Evolutionary conservation across 2,329 filamentous ascomycete genomes (phyloP).

Genomic region (Fusarium sp.): DNA sequence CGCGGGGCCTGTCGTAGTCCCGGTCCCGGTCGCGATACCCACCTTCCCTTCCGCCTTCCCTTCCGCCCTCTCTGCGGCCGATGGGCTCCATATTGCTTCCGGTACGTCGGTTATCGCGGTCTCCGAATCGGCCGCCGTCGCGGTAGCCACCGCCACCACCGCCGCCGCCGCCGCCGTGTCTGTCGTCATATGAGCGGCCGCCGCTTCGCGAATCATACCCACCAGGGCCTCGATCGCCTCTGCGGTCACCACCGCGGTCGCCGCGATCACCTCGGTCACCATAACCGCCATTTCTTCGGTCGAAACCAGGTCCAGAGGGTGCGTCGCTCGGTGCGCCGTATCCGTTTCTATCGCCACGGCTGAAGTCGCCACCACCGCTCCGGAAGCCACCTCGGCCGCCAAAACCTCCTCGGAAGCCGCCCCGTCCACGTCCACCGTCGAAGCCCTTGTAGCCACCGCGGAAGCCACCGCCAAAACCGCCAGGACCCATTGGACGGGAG

Average conservation of each 20-base stretch:
- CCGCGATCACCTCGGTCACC: slow-evolving; percentile 56
- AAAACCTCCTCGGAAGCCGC: slow-evolving; percentile 63
- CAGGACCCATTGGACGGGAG: slow-evolving; percentile 75
- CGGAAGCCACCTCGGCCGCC: slow-evolving; percentile 69
- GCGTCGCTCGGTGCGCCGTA: slow-evolving; percentile 67
- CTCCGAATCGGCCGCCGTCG: slow-evolving; percentile 51
- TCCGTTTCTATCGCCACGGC: slow-evolving; percentile 58
- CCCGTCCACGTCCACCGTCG: slow-evolving; percentile 58
- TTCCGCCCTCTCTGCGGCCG: slow-evolving; percentile 64
- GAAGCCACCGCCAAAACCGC: slow-evolving; percentile 67
- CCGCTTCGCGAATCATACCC: slow-evolving; percentile 67
- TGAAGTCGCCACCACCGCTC: slow-evolving; percentile 58
- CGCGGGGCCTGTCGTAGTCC: slow-evolving; percentile 67
- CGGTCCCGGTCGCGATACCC: slow-evolving; percentile 65
- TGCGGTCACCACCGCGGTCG: slow-evolving; percentile 65
- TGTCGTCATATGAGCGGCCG: slow-evolving; percentile 72
- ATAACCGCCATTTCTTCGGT: slow-evolving; percentile 59
- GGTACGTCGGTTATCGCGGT: slow-evolving; percentile 66
- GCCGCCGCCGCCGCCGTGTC: slow-evolving; percentile 57
- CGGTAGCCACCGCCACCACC: slow-evolving; percentile 61
- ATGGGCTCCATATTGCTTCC: slow-evolving; percentile 90
- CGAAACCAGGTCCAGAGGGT: slow-evolving; percentile 70
- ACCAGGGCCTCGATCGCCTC: slow-evolving; percentile 66
- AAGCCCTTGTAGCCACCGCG: slow-evolving; percentile 61
- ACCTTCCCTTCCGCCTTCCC: slow-evolving; percentile 62